phyloP scores from a whole-genome alignment of 306 rosid species.

The Sphenostylis stenocarpa region DNA sequence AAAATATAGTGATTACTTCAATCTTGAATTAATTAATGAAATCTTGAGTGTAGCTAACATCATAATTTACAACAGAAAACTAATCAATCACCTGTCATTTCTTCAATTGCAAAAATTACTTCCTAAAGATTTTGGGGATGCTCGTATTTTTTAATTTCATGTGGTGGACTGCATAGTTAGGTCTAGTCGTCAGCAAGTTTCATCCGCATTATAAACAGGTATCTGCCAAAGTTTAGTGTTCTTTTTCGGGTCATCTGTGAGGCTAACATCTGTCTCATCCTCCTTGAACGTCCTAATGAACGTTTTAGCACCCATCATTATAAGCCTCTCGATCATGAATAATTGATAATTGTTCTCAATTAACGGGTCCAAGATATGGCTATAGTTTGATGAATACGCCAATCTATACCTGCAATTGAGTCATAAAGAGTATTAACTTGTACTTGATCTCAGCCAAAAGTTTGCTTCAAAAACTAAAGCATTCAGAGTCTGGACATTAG shows the following conservation, averaged over 20 bases:
- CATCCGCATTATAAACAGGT: constrained; percentile 71
- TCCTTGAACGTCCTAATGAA: constrained; percentile 85
- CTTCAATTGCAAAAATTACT: background rate
- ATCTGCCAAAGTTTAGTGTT: constrained; percentile 85
- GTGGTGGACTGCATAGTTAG: background rate
- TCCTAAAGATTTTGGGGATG: constrained; percentile 4
- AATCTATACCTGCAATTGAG: constrained; percentile 67
- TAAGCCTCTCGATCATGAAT: constrained; percentile 90
- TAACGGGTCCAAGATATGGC: constrained; percentile 64
- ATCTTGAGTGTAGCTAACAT: constrained; percentile 28
- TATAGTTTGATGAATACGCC: constrained; percentile 79
- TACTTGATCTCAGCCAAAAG: constrained; percentile 6
- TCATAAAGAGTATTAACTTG: constrained; percentile 27
- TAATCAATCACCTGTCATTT: constrained; percentile 29
- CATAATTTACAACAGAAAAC: constrained; percentile 52
- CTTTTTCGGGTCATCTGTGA: constrained; percentile 92
- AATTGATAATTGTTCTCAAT: constrained; percentile 68
- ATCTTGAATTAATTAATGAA: constrained; percentile 41
- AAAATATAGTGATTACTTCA: background rate
- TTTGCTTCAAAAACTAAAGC: background rate
- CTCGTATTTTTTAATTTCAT: background rate
- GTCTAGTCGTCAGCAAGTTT: constrained; percentile 47
- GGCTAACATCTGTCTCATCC: constrained; percentile 68
- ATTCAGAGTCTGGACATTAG: background rate
- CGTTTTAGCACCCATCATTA: constrained; percentile 77